Conservation (phyloP, 768 basidiomycete genomes). For the Pleurotus tuber-regium region DNA sequence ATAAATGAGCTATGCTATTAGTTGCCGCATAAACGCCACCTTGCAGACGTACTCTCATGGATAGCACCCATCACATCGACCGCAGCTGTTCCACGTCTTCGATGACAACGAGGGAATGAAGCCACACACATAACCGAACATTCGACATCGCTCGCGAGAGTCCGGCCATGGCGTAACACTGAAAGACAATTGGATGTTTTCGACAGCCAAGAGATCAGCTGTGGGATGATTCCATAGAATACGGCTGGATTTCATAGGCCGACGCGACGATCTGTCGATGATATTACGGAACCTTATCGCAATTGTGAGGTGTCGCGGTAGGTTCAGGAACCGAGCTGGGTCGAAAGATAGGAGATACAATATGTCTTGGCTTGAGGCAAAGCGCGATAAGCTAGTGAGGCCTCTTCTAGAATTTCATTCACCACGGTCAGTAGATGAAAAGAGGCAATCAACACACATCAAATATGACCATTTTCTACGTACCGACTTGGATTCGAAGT, state of each 20-base stretch:
- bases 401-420: too few relatives aligned
- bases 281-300: too few relatives aligned
- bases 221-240: background rate
- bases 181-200: background rate
- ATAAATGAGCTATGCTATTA: background rate
- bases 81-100: background rate
- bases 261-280: too few relatives aligned
- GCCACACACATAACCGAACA: background rate
- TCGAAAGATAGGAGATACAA: too few relatives aligned
- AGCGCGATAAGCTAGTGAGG: too few relatives aligned
- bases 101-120: conserved; percentile 8
- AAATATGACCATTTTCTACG: too few relatives aligned
- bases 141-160: background rate
- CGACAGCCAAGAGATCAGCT: conserved; percentile 1
- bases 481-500: too few relatives aligned
- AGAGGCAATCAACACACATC: too few relatives aligned
- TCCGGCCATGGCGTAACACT: background rate
- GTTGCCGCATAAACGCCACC: conserved; percentile 4
- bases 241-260: background rate
- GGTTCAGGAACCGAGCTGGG: too few relatives aligned
- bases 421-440: too few relatives aligned
- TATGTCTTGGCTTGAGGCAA: too few relatives aligned
- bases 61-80: background rate
- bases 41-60: background rate
- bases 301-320: too few relatives aligned